Base-by-base conservation (phyloP, 306 rosid species). In the Ziziphus jujuba region DNA sequence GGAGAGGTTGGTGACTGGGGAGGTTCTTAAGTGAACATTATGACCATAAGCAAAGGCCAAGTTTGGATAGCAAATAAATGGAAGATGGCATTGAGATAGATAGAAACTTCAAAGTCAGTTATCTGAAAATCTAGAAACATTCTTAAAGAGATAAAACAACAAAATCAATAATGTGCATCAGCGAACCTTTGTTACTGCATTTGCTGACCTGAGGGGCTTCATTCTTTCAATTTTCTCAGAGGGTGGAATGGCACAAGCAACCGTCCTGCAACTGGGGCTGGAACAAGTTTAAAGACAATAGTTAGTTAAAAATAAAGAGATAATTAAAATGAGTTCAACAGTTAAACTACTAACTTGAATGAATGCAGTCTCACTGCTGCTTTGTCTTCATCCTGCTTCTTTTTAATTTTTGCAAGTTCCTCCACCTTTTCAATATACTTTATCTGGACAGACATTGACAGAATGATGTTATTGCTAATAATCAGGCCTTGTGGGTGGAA, bases 361-460 rank as follows among this genome's bases (percentile, higher is more conserved):
- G 98, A 86, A 72, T 78, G 89, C 76, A 92, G 88, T 67, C 51
- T 74, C 72, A 82, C 89, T 6, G 75, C 66, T 0, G 78, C 96
- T 80, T 85, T 87, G 75, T 87, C 96, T 73, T 83, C 82, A 14
- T 87, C 98, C 79, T 89, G 98, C 83, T 81, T 87, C 72, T 81
- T 78, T 75, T 89, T 92, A 22, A 84, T 78, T 74, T 66, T 80
- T 50, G 77, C 86, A 72, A 87, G 57, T 54, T 66, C 69, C 19
- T 84, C 89, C 81, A 87, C 87, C 85, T 84, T 87, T 47, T 67
- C 89, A 6, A 59, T 61, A 69, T 81, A 80, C 38, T 22, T 73
- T 78, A 62, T 56, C 97, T 92, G 82, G 60, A 84, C 45, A 53
- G 1, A 57, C 43, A 72, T 14, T n/a, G 57, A 38, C 54, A 75